Conservation (phyloP, 306 rosid genomes). For the Fragaria ananassa region DNA sequence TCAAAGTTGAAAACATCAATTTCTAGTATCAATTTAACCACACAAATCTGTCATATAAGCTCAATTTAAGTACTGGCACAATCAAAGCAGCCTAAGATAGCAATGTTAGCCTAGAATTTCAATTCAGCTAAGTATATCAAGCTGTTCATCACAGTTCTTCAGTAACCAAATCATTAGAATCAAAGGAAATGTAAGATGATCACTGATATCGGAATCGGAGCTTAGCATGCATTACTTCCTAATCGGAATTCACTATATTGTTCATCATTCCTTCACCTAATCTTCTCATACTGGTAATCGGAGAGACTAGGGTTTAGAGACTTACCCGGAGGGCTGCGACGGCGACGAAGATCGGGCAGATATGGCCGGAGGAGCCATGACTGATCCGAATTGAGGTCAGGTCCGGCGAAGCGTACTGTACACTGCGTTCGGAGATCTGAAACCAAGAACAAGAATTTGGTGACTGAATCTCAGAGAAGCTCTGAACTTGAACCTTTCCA, state of each 20-base stretch:
- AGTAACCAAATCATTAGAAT: background rate
- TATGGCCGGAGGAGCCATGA: conserved; percentile 91
- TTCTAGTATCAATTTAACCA: background rate
- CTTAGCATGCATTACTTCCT: background rate
- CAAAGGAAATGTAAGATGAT: background rate
- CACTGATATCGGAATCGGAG: conserved; percentile 4
- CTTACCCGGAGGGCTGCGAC: conserved; percentile 97
- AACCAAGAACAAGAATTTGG: background rate
- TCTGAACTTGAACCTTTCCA: background rate
- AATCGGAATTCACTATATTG: background rate
- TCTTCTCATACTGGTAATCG: conserved; percentile 9
- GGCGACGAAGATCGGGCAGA: conserved; percentile 86
- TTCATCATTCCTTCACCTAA: background rate
- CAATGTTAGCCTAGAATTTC: background rate
- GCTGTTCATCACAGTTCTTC: background rate
- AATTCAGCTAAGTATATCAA: background rate
- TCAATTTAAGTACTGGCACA: background rate
- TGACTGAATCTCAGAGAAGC: conserved; percentile 14
- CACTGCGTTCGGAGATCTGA: conserved; percentile 24
- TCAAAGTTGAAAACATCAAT: background rate
- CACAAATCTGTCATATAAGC: background rate
- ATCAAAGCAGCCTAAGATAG: background rate
- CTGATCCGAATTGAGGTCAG: conserved; percentile 25
- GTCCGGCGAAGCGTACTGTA: conserved; percentile 8
- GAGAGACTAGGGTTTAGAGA: conserved; percentile 16